A percentile compares a stretch with the other conserved stretches of the same genome.
phyloP scores from a whole-genome alignment of 1,139 yeast genomes.

The Hemisphaericaspora subhashii region DNA sequence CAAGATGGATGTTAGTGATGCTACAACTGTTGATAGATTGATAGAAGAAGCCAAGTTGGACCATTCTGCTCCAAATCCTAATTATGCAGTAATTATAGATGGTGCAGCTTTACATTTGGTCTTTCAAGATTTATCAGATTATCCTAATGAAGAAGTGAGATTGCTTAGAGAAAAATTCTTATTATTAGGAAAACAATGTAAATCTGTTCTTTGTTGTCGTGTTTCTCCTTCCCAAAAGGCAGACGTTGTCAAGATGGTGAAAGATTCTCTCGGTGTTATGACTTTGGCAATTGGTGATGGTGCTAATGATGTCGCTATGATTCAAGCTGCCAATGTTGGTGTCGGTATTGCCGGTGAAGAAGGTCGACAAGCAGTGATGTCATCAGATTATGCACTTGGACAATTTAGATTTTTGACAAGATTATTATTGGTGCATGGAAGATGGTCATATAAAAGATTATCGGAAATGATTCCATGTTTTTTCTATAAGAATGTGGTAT shows the following conservation, averaged over 20 bases:
- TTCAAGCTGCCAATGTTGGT: constrained; percentile 65
- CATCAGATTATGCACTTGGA: constrained; percentile 66
- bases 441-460: constrained; percentile 64
- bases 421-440: constrained; percentile 58
- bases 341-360: constrained; percentile 71
- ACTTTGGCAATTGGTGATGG: constrained; percentile 70
- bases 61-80: constrained; percentile 50
- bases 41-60: constrained; percentile 45
- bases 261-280: constrained; percentile 53
- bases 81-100: constrained; percentile 54
- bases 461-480: constrained; percentile 68
- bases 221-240: constrained; percentile 69
- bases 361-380: constrained; percentile 69
- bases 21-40: constrained; percentile 27
- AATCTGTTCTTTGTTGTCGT: constrained; percentile 62
- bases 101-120: constrained; percentile 53
- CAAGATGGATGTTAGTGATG: constrained; percentile 25
- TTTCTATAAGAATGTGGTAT: constrained; percentile 62
- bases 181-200: constrained; percentile 57
- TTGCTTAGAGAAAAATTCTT: constrained; percentile 42
- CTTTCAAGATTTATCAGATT: constrained; percentile 28
- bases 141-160: constrained; percentile 19
- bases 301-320: constrained; percentile 70
- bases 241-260: constrained; percentile 53
- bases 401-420: constrained; percentile 59